These are phyloP conservation scores for Gaeumannomyces sp. DNA, from an alignment of 2,329 filamentous ascomycete species.

Conservation along the genomic window DNA sequence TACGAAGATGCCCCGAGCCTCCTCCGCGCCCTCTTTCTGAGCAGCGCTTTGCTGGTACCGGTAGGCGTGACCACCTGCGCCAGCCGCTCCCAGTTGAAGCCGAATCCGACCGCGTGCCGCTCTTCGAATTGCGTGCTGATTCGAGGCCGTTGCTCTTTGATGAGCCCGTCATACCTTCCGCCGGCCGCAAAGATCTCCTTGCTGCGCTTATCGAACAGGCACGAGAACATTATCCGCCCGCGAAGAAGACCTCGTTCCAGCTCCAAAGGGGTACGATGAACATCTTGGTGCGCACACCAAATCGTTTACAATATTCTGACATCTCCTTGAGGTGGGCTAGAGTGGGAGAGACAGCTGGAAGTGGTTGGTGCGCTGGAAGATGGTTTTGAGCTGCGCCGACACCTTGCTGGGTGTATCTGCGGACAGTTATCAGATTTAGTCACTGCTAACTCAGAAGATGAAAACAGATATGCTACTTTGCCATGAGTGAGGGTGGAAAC, in stretches of 20 bases:
- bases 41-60: constrained; percentile 41
- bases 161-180: constrained; percentile 84
- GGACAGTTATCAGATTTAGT: too few relatives aligned
- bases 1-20: constrained; percentile 53
- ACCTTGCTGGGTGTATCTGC: constrained; percentile 51
- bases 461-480: too few relatives aligned
- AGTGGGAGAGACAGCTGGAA: constrained; percentile 69
- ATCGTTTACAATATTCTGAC: constrained; percentile 66
- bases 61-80: constrained; percentile 53
- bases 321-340: constrained; percentile 78
- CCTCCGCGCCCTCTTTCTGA: constrained; percentile 54
- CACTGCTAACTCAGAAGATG: too few relatives aligned
- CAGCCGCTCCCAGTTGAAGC: constrained; percentile 79
- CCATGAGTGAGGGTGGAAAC: too few relatives aligned
- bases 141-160: constrained; percentile 74
- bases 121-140: constrained; percentile 55
- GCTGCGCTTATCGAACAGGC: constrained; percentile 77
- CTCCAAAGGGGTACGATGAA: constrained; percentile 82
- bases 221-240: constrained; percentile 85
- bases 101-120: constrained; percentile 85
- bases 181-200: constrained; percentile 88
- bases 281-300: constrained; percentile 70
- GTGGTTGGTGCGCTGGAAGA: constrained; percentile 58
- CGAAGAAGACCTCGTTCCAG: constrained; percentile 87
- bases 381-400: constrained; percentile 50